Base-by-base conservation (phyloP, 2,329 filamentous ascomycete species). In the Sporothrix brunneoviolacea region DNA sequence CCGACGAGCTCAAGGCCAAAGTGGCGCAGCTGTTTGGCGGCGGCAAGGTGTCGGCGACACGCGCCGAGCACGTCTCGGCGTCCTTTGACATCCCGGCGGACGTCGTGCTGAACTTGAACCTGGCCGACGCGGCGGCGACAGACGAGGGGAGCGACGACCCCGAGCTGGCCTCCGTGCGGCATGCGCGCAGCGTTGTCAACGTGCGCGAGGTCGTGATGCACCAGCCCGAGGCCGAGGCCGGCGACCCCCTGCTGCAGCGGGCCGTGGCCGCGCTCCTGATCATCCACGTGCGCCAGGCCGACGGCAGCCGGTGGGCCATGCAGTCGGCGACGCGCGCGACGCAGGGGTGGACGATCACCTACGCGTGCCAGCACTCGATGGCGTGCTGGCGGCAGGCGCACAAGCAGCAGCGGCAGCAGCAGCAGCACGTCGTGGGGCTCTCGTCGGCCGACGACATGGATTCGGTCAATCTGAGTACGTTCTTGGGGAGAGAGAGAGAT, bases 281-380 rank as follows among this genome's bases (percentile, higher is more conserved):
- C 28, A 60, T 59, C 10, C 63, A 65, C 3, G 57, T 81, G 13
- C 64, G 70, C 21, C 61, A 62, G 8, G 65, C 70, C 4, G 77
- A 82, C 54, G 65, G 65, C 13, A 76, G 76, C 55, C 62, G 61
- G 0, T 82, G 78, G 78, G 60, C 58, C 3, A 61, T 74, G 24
- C 66, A 72, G 18, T 65, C 73, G 16, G 66, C 75, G 18, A 69
- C 70, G 21, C 65, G 70, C 13, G 66, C 61, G 8, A 55, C 69
- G 0, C 70, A 76, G 39, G 76, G 77, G 5, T 80, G 77, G 77
- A 68, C 66, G 1, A 73, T 81, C 48, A 70, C 68, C 3, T 81
- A 77, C 55, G 62, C 70, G 16, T 82, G 79, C 66, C 74, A 70
- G 51, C 68, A 74, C 54, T 81, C 79, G 3, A 64, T 69, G 37